phyloP scores from a whole-genome alignment of 2,329 filamentous ascomycete genomes.

The Colletotrichum acutatum region DNA sequence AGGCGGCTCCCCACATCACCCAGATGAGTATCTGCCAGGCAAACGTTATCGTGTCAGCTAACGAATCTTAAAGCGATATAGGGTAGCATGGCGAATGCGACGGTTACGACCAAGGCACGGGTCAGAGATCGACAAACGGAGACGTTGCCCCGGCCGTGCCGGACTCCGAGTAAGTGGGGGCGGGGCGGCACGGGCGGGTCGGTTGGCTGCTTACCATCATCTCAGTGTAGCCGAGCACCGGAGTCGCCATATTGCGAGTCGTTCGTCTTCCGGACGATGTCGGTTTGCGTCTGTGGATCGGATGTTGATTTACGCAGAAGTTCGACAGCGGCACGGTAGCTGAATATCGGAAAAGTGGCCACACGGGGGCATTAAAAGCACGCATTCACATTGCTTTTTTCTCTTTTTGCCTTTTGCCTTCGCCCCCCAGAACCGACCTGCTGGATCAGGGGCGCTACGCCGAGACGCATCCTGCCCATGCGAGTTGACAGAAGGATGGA shows the following conservation, averaged over 20 bases:
- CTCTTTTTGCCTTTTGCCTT: background rate
- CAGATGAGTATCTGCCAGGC: conserved; percentile 17
- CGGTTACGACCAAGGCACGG: background rate
- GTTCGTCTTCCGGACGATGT: background rate
- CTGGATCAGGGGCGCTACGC: conserved; percentile 3
- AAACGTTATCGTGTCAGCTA: background rate
- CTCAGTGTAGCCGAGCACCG: conserved; percentile 13
- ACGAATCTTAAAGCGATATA: background rate
- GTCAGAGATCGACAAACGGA: background rate
- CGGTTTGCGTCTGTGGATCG: background rate
- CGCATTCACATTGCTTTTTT: conserved; percentile 1
- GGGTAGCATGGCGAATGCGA: background rate
- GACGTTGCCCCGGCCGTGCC: background rate
- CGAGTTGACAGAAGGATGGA: background rate
- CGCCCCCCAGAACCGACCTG: background rate
- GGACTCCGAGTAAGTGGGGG: background rate
- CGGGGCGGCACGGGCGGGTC: background rate
- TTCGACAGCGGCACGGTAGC: background rate
- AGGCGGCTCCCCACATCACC: conserved; percentile 12
- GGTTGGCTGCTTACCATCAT: conserved; percentile 16
- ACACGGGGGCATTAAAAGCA: background rate
- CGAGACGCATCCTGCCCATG: background rate
- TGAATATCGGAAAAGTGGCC: background rate
- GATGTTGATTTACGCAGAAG: background rate
- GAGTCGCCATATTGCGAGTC: background rate